Percentiles rank a stretch among this genome's conserved stretches.
These are phyloP conservation scores for Candida morakotiae DNA, from an alignment of 805 yeast species.

Conservation along the genomic window DNA sequence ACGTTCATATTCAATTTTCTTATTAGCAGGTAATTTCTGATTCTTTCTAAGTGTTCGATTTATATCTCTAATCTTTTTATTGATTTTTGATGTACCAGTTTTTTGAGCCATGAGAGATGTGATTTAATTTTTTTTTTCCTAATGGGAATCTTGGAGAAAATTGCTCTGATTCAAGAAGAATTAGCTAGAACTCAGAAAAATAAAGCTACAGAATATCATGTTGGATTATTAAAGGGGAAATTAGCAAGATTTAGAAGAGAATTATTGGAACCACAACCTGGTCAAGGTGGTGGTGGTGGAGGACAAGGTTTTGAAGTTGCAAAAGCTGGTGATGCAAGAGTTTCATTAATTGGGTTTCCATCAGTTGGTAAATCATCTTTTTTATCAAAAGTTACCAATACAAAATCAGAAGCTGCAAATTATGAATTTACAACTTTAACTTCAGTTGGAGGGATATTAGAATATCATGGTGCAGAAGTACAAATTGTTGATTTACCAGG, in stretches of 20 bases:
- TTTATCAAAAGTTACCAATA: constrained; percentile 82
- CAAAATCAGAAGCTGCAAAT: constrained; percentile 91
- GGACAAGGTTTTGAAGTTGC: constrained; percentile 93
- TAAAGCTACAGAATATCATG: constrained; percentile 96
- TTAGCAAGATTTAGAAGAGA: constrained; percentile 90
- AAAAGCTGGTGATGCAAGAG: constrained; percentile 95
- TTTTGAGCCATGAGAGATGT: constrained; percentile 32
- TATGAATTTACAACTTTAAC: constrained; percentile 96
- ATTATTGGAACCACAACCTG: constrained; percentile 84
- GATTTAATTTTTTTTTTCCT: constrained; percentile 1
- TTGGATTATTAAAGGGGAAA: constrained; percentile 91
- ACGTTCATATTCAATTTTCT: constrained; percentile 69
- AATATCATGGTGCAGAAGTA: constrained; percentile 94
- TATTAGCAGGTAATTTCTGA: constrained; percentile 53
- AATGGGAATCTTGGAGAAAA: constrained; percentile 55
- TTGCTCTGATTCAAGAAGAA: constrained; percentile 87
- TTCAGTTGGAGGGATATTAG: constrained; percentile 92
- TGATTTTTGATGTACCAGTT: constrained; percentile 58
- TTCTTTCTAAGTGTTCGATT: constrained; percentile 58
- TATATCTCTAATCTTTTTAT: constrained; percentile 83
- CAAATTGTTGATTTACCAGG: constrained; percentile 98
- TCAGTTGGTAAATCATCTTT: constrained; percentile 96
- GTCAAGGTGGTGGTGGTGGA: constrained; percentile 63
- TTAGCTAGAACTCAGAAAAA: constrained; percentile 94
- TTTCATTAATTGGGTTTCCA: constrained; percentile 93